These are phyloP conservation scores for Trichoderma breve DNA, from an alignment of 2,329 filamentous ascomycete genomes.

Conservation along the genomic window DNA sequence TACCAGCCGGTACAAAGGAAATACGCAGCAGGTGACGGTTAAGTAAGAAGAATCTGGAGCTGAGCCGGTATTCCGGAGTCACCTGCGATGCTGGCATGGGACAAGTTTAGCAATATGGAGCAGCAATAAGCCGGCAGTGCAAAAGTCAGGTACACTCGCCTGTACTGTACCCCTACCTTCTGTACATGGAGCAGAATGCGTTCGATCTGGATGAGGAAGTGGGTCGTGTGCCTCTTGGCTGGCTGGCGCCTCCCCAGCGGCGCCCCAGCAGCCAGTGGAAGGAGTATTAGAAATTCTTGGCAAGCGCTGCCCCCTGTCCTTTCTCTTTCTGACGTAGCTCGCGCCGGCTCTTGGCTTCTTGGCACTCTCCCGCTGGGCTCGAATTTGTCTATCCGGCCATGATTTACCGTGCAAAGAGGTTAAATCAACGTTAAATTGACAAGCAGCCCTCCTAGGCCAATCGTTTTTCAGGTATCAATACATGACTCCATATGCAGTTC, in stretches of 20 bases:
- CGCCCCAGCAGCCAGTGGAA: background rate
- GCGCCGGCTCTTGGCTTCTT: conserved; percentile 9
- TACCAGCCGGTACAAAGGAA: background rate
- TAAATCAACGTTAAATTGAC: conserved; percentile 14
- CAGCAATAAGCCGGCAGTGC: background rate
- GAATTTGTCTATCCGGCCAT: background rate
- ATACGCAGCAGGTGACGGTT: background rate
- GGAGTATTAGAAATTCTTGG: conserved; percentile 8
- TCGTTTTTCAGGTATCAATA: background rate
- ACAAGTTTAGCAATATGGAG: background rate
- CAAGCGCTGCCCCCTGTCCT: conserved; percentile 8
- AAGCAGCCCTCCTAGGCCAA: background rate
- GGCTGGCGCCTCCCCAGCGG: background rate
- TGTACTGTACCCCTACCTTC: background rate
- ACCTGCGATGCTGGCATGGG: background rate
- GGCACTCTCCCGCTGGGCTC: background rate
- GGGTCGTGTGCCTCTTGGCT: conserved; percentile 13
- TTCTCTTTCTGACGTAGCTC: background rate
- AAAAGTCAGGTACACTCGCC: background rate
- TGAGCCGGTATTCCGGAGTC: background rate
- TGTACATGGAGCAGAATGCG: background rate
- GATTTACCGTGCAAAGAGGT: background rate
- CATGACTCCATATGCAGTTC: background rate
- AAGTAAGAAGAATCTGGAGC: background rate
- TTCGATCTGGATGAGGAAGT: conserved; percentile 16